phyloP scores from a whole-genome alignment of 495 filamentous ascomycete genomes.

The Aspergillus sclerotiicarbonarius region DNA sequence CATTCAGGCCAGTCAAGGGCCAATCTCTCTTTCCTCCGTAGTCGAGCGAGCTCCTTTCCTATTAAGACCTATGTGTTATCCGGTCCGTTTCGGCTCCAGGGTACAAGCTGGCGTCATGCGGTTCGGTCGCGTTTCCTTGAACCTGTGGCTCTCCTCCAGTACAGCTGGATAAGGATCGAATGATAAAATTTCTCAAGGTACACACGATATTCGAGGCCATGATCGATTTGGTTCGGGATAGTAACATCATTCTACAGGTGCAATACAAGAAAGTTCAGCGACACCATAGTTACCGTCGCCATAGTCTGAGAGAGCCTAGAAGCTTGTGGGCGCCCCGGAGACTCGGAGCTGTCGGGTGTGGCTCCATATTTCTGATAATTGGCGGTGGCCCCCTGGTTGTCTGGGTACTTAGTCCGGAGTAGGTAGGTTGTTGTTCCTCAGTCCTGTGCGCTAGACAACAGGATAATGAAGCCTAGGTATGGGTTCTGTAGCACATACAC shows the following conservation, averaged over 20 bases:
- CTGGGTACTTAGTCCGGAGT: neutral
- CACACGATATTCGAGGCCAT: neutral
- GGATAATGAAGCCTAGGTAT: neutral
- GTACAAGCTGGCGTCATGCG: neutral
- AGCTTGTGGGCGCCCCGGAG: conserved; percentile 9
- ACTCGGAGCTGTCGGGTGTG: conserved; percentile 8
- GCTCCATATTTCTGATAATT: conserved; percentile 7
- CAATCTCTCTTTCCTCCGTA: neutral
- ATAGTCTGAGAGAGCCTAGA: conserved; percentile 13
- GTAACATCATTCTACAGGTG: neutral
- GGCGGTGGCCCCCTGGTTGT: neutral
- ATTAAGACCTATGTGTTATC: neutral
- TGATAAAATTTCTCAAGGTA: neutral
- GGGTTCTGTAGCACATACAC: neutral
- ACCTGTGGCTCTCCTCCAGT: neutral
- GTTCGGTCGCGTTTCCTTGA: neutral
- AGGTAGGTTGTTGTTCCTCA: neutral
- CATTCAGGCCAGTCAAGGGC: neutral
- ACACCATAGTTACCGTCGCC: neutral
- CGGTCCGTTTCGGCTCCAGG: conserved; percentile 1
- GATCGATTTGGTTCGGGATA: neutral
- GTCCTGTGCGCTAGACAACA: neutral
- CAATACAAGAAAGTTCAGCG: neutral
- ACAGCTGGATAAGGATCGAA: neutral
- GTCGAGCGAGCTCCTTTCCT: neutral